Evolutionary conservation across 2,329 filamentous ascomycete genomes (phyloP).

Genomic region (Clonostachys chloroleuca): DNA sequence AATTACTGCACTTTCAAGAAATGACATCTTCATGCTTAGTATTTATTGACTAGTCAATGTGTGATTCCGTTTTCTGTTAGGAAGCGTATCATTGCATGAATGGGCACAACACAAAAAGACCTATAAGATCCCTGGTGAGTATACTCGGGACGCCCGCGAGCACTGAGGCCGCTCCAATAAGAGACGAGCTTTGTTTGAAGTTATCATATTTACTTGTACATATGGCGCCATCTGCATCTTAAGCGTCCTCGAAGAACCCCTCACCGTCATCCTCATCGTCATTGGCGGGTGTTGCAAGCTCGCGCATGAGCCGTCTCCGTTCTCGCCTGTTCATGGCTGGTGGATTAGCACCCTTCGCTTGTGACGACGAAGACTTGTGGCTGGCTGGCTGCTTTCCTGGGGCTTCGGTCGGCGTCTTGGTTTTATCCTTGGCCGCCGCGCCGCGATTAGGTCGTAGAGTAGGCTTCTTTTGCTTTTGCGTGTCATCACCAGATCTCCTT

Average conservation of each 20-base stretch:
- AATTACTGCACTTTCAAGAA: no score
- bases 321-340: slow-evolving; percentile 27
- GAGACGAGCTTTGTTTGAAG: no score
- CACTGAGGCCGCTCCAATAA: no score
- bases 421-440: background rate
- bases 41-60: no score
- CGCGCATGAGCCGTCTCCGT: slow-evolving; percentile 24
- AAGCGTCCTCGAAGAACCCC: slow-evolving; percentile 50
- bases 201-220: no score
- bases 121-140: no score
- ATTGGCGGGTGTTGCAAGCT: slow-evolving; percentile 18
- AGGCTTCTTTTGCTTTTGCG: slow-evolving; percentile 1
- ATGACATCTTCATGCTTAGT: no score
- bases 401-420: background rate
- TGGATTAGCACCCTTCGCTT: slow-evolving; percentile 12
- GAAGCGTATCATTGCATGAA: no score
- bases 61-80: no score
- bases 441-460: background rate
- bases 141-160: no score
- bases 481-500: slow-evolving; percentile 25
- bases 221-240: background rate
- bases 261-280: slow-evolving; percentile 40
- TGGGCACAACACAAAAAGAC: no score
- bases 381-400: background rate
- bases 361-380: background rate